Evolutionary conservation across 345 rosid species (phyloP), one percentile per base, ranked within the genome.

Genomic region (Citrus reticulata): DNA sequence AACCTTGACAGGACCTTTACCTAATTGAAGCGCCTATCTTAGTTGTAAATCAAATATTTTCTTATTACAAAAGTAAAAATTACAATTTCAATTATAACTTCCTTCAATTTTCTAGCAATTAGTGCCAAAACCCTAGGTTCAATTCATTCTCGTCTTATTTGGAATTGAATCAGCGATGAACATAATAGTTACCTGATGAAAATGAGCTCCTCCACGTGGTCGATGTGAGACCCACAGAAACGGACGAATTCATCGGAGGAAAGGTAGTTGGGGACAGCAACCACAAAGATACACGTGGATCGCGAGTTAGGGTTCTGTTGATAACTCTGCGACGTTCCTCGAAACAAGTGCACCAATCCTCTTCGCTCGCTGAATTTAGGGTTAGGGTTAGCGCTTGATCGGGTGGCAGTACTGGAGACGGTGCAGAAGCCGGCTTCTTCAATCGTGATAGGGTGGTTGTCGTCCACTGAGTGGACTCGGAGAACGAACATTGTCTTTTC

Each of bases 401-500:
- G 57, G 58, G 82, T n/a, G 73, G 83, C 25, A 68, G 79, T 74
- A 72, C 80, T 60, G 32, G 83, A 57, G 2, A 86, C 77, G 62
- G 79, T 66, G 69, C 71, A 79, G 85, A 93, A 92, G 69, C 81
- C 83, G 51, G 85, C 64, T 73, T 88, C 91, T 77, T 89, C 91
- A 20, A 79, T 76, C 72, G 89, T 29, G 77, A 90, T 81, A 16
- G 88, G 87, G 29, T 86, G 91, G 70, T 93, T 87, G 35, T 78
- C 62, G 89, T 96, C 98, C 29, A 94, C 95, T 2, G 97, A 94
- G 89, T 96, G 98, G 71, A 93, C 94, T 82, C 89, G 89, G 77
- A 96, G 89, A 80, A 87, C 62, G 84, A 91, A 94, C 99, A 92
- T 95, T 70, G 73, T 77, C 2, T 11, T 7, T 2, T 22, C 4